Percentiles rank a stretch among this genome's conserved stretches.
These are phyloP conservation scores for Yamadazyma philogaea DNA, from an alignment of 805 yeast species.

Conservation along the genomic window DNA sequence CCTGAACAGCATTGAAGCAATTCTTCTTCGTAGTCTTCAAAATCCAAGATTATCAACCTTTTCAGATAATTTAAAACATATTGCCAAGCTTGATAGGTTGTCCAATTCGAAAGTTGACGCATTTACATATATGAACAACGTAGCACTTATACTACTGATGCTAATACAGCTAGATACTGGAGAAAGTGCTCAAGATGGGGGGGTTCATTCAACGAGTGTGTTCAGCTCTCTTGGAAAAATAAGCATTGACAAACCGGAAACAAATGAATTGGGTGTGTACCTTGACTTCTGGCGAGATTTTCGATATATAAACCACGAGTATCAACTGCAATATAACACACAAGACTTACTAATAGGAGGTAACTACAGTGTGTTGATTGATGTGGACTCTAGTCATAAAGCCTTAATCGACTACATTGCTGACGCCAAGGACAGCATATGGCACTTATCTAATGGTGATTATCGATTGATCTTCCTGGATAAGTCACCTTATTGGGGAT, in stretches of 20 bases:
- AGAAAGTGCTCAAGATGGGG: slow-evolving; percentile 17
- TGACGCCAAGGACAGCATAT: slow-evolving; percentile 18
- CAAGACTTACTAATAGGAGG: slow-evolving; percentile 15
- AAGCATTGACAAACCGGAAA: slow-evolving; percentile 21
- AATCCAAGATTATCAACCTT: slow-evolving; percentile 23
- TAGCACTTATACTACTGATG: slow-evolving; percentile 27
- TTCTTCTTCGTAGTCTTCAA: slow-evolving; percentile 27
- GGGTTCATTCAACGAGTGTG: slow-evolving; percentile 19
- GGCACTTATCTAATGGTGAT: slow-evolving; percentile 20
- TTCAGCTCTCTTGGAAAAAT: slow-evolving; percentile 27
- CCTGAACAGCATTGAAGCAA: slow-evolving; percentile 18
- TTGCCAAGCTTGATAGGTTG: slow-evolving; percentile 34
- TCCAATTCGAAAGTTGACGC: slow-evolving; percentile 30
- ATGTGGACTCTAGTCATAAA: slow-evolving; percentile 16
- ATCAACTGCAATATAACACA: slow-evolving; percentile 1
- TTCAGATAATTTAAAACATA: slow-evolving; percentile 34
- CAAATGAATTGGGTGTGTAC: slow-evolving; percentile 29
- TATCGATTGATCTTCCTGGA: slow-evolving; percentile 20
- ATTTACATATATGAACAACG: slow-evolving; percentile 28
- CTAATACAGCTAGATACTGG: slow-evolving; percentile 22
- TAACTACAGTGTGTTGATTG: slow-evolving; percentile 21
- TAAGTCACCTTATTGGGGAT: slow-evolving; percentile 6
- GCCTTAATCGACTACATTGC: slow-evolving; percentile 21
- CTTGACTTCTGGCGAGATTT: slow-evolving; percentile 37
- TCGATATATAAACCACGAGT: slow-evolving; percentile 25